Conservation (phyloP, 2,329 filamentous ascomycete genomes). For the Alternaria sp. region DNA sequence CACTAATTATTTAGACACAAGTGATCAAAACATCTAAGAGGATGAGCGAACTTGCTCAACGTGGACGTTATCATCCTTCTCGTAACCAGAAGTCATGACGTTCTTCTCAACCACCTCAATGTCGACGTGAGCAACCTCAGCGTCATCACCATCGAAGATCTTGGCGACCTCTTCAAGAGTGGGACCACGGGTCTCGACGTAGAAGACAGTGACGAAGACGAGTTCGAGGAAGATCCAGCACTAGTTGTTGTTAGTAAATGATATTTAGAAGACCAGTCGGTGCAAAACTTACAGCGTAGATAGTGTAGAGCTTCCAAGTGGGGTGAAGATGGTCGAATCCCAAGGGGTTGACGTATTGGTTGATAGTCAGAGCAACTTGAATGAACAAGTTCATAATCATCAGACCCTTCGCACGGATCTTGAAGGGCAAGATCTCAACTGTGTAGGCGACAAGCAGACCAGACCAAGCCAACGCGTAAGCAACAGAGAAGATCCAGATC, state of each 20-base stretch:
- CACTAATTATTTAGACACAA: constrained; percentile 9
- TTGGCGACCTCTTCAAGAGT: constrained; percentile 75
- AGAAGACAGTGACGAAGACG: constrained; percentile 71
- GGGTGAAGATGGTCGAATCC: constrained; percentile 68
- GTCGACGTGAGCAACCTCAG: constrained; percentile 51
- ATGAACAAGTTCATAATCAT: constrained; percentile 70
- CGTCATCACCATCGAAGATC: constrained; percentile 74
- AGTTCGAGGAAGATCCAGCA: constrained; percentile 69
- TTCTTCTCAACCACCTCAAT: constrained; percentile 32
- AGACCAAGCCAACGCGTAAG: constrained; percentile 67
- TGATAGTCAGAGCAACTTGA: constrained; percentile 68
- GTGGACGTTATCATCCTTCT: constrained; percentile 35
- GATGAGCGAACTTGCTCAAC: constrained; percentile 24
- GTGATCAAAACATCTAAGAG: constrained; percentile 6
- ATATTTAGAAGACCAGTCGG: neutral
- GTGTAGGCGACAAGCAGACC: constrained; percentile 65
- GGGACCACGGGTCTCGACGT: constrained; percentile 74
- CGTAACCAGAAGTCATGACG: constrained; percentile 30
- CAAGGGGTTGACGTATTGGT: constrained; percentile 69
- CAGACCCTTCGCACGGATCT: constrained; percentile 60
- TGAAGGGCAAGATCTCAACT: constrained; percentile 60
- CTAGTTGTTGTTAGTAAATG: constrained; percentile 24
- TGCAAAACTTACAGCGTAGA: constrained; percentile 63
- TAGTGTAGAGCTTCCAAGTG: constrained; percentile 70
- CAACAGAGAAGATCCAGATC: constrained; percentile 61